Conservation (phyloP, 306 rosid genomes). For the Castanopsis chinensis region DNA sequence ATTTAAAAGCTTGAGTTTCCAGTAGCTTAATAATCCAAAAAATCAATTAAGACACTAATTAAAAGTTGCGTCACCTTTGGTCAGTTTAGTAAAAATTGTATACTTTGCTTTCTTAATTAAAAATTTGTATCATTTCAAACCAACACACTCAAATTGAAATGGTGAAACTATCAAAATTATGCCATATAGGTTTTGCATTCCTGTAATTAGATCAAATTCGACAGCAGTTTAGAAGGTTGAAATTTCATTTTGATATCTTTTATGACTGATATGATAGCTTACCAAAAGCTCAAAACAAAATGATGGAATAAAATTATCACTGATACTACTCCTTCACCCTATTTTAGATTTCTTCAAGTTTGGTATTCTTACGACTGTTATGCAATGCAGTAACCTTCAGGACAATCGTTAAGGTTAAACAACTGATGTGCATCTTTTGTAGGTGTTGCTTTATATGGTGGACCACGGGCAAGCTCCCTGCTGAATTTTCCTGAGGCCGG, state of each 20-base stretch:
- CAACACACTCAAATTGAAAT: not conserved
- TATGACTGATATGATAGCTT: not conserved
- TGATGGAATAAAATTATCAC: not conserved
- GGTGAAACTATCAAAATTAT: not conserved
- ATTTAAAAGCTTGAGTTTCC: not conserved
- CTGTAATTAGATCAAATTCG: not conserved
- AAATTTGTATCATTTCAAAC: not conserved
- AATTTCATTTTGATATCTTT: not conserved
- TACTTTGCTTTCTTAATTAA: not conserved
- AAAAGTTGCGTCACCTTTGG: not conserved
- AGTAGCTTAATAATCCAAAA: not conserved
- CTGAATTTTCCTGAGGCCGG: conserved; percentile 65
- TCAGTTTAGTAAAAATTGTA: not conserved
- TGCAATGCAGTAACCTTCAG: not conserved
- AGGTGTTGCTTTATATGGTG: conserved; percentile 86
- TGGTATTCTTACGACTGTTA: not conserved
- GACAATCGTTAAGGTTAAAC: not conserved
- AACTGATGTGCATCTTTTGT: conserved; percentile 18
- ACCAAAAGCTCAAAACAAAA: not conserved
- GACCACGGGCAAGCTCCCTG: conserved; percentile 71
- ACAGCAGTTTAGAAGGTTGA: not conserved
- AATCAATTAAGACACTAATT: not conserved
- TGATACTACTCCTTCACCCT: not conserved
- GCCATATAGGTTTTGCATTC: not conserved
- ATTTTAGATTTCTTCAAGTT: not conserved